A percentile compares a stretch with the other conserved stretches of the same genome.
phyloP scores from a whole-genome alignment of 2,329 filamentous ascomycete species.

The Fusarium haematococcum region DNA sequence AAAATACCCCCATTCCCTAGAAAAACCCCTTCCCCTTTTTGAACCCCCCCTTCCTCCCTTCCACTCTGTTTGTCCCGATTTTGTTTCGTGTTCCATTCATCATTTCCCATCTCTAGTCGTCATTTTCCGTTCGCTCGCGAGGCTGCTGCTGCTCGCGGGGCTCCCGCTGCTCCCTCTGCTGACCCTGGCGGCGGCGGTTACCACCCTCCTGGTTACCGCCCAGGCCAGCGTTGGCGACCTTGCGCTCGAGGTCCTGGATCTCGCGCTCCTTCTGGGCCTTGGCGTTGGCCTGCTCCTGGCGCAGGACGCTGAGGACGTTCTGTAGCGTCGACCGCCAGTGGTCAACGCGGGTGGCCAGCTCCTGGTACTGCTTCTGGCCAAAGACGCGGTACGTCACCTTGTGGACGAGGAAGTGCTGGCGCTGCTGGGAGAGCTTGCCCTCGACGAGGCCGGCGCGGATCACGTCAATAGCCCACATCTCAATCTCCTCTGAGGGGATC shows the following conservation, averaged over 20 bases:
- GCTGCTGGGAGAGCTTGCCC: conserved; percentile 94
- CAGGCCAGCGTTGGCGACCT: conserved; percentile 61
- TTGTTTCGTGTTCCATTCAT: conserved; percentile 28
- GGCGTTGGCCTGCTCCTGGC: conserved; percentile 84
- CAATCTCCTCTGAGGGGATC: conserved; percentile 85
- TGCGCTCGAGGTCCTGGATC: conserved; percentile 76
- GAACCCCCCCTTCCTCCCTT: conserved; percentile 16
- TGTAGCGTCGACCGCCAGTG: conserved; percentile 88
- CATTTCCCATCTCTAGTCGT: conserved; percentile 58
- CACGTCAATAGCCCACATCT: conserved; percentile 99
- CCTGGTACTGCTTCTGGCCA: conserved; percentile 97
- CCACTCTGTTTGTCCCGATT: conserved; percentile 29
- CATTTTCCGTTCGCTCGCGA: conserved; percentile 65
- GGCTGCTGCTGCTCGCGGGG: conserved; percentile 32
- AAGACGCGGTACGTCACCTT: conserved; percentile 97
- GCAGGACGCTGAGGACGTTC: conserved; percentile 82
- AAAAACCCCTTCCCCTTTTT: conserved; percentile 25
- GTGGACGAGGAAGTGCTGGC: conserved; percentile 94
- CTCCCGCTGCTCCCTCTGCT: conserved; percentile 28
- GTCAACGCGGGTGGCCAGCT: conserved; percentile 90
- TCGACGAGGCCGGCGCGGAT: conserved; percentile 96
- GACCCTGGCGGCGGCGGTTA: conserved; percentile 50
- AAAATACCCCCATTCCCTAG: conserved; percentile 39
- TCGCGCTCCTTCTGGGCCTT: conserved; percentile 83
- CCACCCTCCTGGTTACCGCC: conserved; percentile 48